Percentiles rank a stretch among this genome's conserved stretches.
phyloP scores from a whole-genome alignment of 768 basidiomycete genomes.

The Rubroboletus satanas region DNA sequence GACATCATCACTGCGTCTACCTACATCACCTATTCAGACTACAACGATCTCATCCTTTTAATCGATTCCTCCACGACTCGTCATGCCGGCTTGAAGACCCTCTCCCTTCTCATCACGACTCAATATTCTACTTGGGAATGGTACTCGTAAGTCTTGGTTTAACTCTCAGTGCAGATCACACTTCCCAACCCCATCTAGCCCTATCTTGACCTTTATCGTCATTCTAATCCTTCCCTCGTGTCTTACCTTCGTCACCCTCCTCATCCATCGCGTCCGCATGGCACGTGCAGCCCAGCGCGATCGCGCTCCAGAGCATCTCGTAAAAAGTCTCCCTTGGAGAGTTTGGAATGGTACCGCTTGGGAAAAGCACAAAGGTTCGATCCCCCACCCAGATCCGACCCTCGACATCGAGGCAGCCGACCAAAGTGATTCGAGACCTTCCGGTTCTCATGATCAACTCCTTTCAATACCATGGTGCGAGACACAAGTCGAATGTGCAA shows the following conservation, averaged over 20 bases:
- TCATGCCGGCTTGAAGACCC: slow-evolving; percentile 69
- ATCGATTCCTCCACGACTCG: slow-evolving; percentile 74
- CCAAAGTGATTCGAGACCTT: slow-evolving; percentile 18
- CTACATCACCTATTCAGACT: slow-evolving; percentile 85
- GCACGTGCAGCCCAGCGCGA: slow-evolving; percentile 79
- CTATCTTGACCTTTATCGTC: slow-evolving; percentile 80
- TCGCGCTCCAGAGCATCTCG: slow-evolving; percentile 77
- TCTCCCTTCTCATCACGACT: slow-evolving; percentile 72
- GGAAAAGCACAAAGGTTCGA: slow-evolving; percentile 62
- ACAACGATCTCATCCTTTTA: slow-evolving; percentile 61
- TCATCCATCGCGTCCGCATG: slow-evolving; percentile 84
- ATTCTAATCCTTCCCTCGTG: slow-evolving; percentile 88
- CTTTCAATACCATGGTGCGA: slow-evolving; percentile 70
- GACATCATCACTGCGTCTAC: slow-evolving; percentile 82
- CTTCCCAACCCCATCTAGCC: slow-evolving; percentile 40
- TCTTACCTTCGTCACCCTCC: slow-evolving; percentile 83
- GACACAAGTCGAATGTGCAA: slow-evolving; percentile 83
- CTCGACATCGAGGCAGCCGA: slow-evolving; percentile 40
- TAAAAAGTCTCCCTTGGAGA: slow-evolving; percentile 74
- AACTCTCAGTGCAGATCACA: slow-evolving; percentile 3
- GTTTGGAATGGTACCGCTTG: slow-evolving; percentile 79
- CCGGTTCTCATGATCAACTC: slow-evolving; percentile 24
- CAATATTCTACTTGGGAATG: slow-evolving; percentile 88
- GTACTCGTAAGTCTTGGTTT: slow-evolving; percentile 63
- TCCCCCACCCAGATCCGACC: slow-evolving; percentile 28